Conservation (phyloP, 257 asterid species). For the Striga asiatica region DNA sequence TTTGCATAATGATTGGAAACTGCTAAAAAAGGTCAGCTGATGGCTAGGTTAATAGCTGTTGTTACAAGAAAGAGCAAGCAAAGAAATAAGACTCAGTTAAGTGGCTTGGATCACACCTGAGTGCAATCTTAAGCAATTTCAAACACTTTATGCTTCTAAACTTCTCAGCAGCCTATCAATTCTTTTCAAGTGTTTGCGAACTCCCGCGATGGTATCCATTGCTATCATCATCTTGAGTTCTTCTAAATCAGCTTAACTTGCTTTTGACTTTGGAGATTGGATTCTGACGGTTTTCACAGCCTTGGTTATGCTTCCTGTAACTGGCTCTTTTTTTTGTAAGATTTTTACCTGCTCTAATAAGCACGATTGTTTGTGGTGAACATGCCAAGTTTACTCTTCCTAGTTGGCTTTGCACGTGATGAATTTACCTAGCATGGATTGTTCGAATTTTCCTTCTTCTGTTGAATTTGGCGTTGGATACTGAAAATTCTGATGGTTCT, state of each 20-base stretch:
- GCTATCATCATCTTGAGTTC: no score
- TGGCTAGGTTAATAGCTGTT: neutral
- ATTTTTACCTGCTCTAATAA: neutral
- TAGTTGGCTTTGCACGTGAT: neutral
- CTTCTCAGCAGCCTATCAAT: no score
- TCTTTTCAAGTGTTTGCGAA: no score
- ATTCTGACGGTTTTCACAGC: neutral
- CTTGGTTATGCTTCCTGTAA: neutral
- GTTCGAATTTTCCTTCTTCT: neutral
- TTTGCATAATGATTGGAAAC: neutral
- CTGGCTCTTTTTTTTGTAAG: neutral
- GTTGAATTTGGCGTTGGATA: neutral
- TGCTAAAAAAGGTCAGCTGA: neutral
- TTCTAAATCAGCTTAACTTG: neutral
- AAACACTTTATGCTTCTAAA: neutral
- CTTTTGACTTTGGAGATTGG: neutral
- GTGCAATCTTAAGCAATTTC: neutral
- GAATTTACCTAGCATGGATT: neutral
- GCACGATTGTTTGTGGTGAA: no score
- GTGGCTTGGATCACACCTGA: no score
- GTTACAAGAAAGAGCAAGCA: neutral
- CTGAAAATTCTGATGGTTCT: neutral
- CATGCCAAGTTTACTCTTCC: neutral
- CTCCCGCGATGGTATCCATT: no score
- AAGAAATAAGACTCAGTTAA: no score